phyloP scores from a whole-genome alignment of 2,329 filamentous ascomycete genomes.

The Orbilia brochopaga region DNA sequence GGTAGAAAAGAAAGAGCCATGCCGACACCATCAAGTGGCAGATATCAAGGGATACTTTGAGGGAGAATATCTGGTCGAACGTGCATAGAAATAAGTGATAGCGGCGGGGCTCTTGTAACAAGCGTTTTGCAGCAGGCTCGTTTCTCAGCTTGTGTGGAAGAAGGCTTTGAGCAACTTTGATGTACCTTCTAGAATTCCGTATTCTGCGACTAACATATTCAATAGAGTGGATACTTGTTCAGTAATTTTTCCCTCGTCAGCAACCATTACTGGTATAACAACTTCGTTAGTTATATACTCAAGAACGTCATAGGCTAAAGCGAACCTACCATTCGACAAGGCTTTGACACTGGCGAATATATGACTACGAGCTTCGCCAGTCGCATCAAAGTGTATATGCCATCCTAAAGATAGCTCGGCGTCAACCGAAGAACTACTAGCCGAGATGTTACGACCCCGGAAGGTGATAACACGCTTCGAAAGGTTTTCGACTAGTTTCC shows the following conservation, averaged over 20 bases:
- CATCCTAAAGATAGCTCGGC: neutral
- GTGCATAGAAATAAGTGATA: neutral
- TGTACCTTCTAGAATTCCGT: constrained; percentile 28
- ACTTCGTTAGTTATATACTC: neutral
- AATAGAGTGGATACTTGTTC: constrained; percentile 31
- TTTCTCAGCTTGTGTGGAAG: neutral
- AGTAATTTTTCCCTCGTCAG: constrained; percentile 17
- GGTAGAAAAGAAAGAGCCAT: no score
- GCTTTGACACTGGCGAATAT: constrained; percentile 1
- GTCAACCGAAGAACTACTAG: neutral
- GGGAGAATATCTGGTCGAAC: no score
- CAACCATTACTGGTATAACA: constrained; percentile 4
- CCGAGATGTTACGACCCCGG: neutral
- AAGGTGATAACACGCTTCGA: neutral
- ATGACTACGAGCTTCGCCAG: constrained; percentile 1
- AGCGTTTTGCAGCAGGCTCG: neutral
- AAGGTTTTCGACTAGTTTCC: neutral
- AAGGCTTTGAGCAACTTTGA: constrained; percentile 25
- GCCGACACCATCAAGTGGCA: no score
- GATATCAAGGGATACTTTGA: no score
- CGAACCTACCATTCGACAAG: neutral
- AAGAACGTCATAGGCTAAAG: neutral
- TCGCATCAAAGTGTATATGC: neutral
- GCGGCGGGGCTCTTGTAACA: neutral
- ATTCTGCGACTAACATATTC: constrained; percentile 27